Base-by-base conservation (phyloP, 208 protist species). In the Leishmania tropica region DNA sequence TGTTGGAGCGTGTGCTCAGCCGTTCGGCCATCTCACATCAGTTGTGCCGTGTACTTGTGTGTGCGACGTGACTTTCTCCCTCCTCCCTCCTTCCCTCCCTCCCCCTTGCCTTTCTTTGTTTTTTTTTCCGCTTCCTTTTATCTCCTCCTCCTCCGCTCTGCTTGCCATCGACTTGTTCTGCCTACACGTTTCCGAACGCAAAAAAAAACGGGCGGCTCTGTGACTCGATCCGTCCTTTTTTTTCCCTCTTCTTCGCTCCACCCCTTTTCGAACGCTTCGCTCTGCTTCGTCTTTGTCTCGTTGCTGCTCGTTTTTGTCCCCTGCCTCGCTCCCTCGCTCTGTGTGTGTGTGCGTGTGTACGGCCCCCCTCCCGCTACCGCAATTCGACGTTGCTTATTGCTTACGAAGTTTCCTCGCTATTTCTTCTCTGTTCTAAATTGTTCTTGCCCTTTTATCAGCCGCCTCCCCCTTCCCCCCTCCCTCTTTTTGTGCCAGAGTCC, bases 371-470 rank as follows among this genome's bases (percentile, higher is more conserved):
- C 7, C 56, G 8, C 56, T 11, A 62, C 56, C 56, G 1, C 24
- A 24, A 24, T 62, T n/a, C 28, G 56, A 8, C 56, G 15, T 62
- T 62, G 28, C 56, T n/a, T n/a, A n/a, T 11, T 31, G 56, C 56
- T n/a, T 62, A 31, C 7, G 15, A 62, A 62, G 24, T 31, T 15
- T 8, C 65, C 40, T 40, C 24, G 3, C 35, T 40, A 37, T 60
- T 58, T 37, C 35, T 24, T 37, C 47, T 70, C 76, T 64, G 62
- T 80, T 76, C 48, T 85, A 87, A 54, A 81, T 82, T 82, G 70
- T 47, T 72, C 74, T 51, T 35, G 35, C 51, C 37, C 65, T 37
- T 37, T 11, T 37, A 4, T 19, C 53, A 56, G 19, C 51, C 24
- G 7, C 58, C 28, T 74, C 35, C 56, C 56, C 56, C 8, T 21